Percentiles rank a stretch among this genome's conserved stretches.
Evolutionary conservation across 2,329 filamentous ascomycete species (phyloP).

Genomic region (Claviceps monticola): DNA sequence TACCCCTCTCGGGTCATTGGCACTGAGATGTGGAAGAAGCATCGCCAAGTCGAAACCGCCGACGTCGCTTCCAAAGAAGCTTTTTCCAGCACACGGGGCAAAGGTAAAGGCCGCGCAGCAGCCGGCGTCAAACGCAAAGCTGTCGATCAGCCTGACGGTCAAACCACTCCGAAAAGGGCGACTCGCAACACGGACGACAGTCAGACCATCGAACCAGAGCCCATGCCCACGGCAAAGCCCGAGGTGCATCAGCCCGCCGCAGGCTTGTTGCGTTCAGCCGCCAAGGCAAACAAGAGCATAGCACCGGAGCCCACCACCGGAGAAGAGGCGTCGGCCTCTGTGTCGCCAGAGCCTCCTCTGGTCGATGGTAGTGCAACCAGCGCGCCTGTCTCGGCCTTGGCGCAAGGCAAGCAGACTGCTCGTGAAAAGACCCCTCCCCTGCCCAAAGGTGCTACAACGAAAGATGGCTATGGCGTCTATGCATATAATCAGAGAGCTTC

Average conservation of each 20-base stretch:
- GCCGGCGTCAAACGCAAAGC: conserved; percentile 34
- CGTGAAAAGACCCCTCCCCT: conserved; percentile 25
- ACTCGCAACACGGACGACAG: conserved; percentile 20
- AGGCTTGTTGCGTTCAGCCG: conserved; percentile 25
- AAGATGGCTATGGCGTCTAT: conserved; percentile 39
- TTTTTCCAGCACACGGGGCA: conserved; percentile 15
- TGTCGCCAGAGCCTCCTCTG: conserved; percentile 21
- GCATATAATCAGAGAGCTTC: conserved; percentile 27
- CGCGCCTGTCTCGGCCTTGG: conserved; percentile 10
- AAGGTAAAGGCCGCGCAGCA: conserved; percentile 19
- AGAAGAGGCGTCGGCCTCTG: conserved; percentile 23
- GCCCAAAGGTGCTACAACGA: conserved; percentile 27
- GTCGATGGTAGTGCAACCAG: conserved; percentile 15
- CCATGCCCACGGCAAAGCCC: conserved; percentile 12
- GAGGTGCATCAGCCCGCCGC: conserved; percentile 15
- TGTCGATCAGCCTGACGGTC: conserved; percentile 33
- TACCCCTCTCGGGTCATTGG: conserved; percentile 29
- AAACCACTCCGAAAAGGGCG: conserved; percentile 34
- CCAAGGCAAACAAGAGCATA: conserved; percentile 19
- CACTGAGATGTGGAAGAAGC: conserved; percentile 27
- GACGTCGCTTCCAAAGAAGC: conserved; percentile 15
- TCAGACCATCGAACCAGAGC: conserved; percentile 11
- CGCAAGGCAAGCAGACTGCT: conserved; percentile 17
- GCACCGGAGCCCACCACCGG: conserved; percentile 18
- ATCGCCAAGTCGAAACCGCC: conserved; percentile 23